Conservation (phyloP, 2,329 filamentous ascomycete genomes). For the Trichoderma semiorbis region DNA sequence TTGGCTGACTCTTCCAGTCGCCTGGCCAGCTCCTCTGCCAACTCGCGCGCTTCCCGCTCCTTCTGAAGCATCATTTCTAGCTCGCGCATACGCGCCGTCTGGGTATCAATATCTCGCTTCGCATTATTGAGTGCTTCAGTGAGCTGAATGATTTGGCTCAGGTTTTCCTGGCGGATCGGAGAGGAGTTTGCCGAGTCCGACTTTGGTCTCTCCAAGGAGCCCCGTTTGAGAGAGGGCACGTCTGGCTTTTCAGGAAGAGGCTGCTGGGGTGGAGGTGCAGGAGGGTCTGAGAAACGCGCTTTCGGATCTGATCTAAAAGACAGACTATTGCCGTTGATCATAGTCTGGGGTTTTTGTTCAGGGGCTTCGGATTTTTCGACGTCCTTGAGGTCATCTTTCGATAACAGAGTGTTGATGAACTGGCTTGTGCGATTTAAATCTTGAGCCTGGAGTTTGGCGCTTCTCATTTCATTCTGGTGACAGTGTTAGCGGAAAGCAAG, state of each 20-base stretch:
- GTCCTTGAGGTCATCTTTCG: constrained; percentile 64
- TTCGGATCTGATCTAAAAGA: constrained; percentile 70
- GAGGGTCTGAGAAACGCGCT: constrained; percentile 85
- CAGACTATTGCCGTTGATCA: constrained; percentile 50
- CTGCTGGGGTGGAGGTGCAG: constrained; percentile 88
- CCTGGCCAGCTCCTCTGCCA: constrained; percentile 78
- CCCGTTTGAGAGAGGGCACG: constrained; percentile 68
- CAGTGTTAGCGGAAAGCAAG: constrained; percentile 23
- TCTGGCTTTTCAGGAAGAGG: constrained; percentile 93
- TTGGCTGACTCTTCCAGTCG: constrained; percentile 58
- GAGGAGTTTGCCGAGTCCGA: constrained; percentile 50
- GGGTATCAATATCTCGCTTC: constrained; percentile 82
- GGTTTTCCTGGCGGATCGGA: constrained; percentile 56
- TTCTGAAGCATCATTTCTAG: constrained; percentile 70
- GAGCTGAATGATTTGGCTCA: constrained; percentile 75
- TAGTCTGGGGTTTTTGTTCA: constrained; percentile 47
- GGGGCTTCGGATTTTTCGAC: constrained; percentile 48
- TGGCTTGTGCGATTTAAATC: constrained; percentile 80
- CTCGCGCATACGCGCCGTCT: constrained; percentile 73
- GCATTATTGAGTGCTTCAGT: constrained; percentile 81
- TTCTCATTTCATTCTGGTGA: constrained; percentile 78
- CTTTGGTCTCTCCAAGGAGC: constrained; percentile 71
- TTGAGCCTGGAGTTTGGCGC: constrained; percentile 80
- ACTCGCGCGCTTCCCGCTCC: constrained; percentile 77
- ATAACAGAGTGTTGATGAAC: constrained; percentile 73